These are phyloP conservation scores for Arthrobotrys sinensis DNA, from an alignment of 2,329 filamentous ascomycete species.

Conservation along the genomic window DNA sequence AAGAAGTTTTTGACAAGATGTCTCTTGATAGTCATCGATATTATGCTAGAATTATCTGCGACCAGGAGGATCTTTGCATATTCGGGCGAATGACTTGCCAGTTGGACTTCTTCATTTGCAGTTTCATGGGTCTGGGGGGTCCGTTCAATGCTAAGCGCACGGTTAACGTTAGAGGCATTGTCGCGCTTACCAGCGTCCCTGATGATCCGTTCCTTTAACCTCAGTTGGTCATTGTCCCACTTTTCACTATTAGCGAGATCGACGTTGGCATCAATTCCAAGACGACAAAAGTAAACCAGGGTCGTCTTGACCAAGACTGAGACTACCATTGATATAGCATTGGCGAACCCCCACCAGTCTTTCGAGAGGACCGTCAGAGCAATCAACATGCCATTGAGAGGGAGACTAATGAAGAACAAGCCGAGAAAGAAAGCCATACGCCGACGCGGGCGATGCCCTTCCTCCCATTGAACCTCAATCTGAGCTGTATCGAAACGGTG, in stretches of 20 bases:
- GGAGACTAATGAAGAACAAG: neutral
- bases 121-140: neutral
- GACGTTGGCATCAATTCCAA: neutral
- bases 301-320: constrained; percentile 2
- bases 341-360: constrained; percentile 44
- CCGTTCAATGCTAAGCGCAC: no score
- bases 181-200: no score
- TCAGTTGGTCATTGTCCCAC: no score
- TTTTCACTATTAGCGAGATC: no score
- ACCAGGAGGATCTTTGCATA: neutral
- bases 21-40: neutral
- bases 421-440: neutral
- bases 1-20: neutral
- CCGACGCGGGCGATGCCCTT: neutral
- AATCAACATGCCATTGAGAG: neutral
- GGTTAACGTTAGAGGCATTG: no score
- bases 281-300: constrained; percentile 13
- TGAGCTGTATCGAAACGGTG: constrained; percentile 23
- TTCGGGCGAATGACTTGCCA: neutral
- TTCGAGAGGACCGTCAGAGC: constrained; percentile 17
- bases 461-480: constrained; percentile 8
- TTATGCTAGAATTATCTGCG: neutral
- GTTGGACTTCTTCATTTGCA: neutral
- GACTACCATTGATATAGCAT: constrained; percentile 28
- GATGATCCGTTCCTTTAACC: no score